Evolutionary conservation across 2,329 filamentous ascomycete species (phyloP), one percentile per base, ranked within the genome.

Genomic region (Spiromastix sp.): DNA sequence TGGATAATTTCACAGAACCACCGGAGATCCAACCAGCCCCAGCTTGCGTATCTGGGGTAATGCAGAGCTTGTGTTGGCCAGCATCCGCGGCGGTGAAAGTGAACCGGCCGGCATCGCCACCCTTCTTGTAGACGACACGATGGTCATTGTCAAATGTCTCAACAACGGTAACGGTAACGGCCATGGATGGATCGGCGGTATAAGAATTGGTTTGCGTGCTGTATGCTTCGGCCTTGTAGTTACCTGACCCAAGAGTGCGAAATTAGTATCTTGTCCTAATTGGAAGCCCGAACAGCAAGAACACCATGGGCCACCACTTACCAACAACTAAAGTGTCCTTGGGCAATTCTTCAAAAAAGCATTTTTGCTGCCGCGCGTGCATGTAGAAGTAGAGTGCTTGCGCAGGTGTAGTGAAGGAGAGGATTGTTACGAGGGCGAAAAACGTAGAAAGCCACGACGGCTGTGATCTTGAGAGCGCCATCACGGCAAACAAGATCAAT

Each of bases 91-190:
- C 85, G 47, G 80, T 86, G 73, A 98, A 96, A 53, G 89, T 95
- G 71, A 96, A 96, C 55, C 83, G 82, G 48, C 91, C 87, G 28
- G 73, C 67, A 41, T 75, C 64, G 27, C 72, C 63, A 51, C 89
- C 87, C 42, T 81, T 80, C 63, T 94, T 85, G 46, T 80, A 84
- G 44, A 96, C 84, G 42, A 98, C 83, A 44, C 87, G 86, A 74
- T 98, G 91, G 69, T 96, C 81, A 63, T 93, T 89, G 72, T 96
- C 87, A 64, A 98, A 98, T 53, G 81, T 74, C 70, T 98, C 91
- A 50, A 95, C 87, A 39, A 96, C 89, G 11, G 85, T 87, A 52
- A 96, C 93, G 65, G 79, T 84, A 59, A 96, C 81, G 64, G 74
- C 80, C 42, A 93, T 69, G 45, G 79, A 79, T 44, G 78, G 71